A percentile compares a stretch with the other conserved stretches of the same genome.
Conservation (phyloP, 1,284 basidiomycete species). For the Prillingera fragicola region DNA sequence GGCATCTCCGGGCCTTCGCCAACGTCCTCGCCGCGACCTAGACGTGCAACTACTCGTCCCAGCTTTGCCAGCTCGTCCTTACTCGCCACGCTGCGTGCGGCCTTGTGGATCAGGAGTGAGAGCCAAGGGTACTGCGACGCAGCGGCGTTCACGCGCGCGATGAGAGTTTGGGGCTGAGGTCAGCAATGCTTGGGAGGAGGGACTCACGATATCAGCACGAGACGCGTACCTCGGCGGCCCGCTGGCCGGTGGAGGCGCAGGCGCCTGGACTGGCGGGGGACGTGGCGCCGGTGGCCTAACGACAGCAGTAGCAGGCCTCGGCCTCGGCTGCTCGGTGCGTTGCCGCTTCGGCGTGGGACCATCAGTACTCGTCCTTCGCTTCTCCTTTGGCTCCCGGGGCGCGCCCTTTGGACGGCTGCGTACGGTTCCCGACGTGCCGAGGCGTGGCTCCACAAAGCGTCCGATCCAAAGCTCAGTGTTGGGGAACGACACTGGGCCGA, state of each 20-base stretch:
- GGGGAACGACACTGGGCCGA: slow-evolving; percentile 40
- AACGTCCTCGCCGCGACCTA: slow-evolving; percentile 32
- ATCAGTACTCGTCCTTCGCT: slow-evolving; percentile 4
- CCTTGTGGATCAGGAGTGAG: slow-evolving; percentile 43
- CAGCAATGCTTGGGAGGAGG: background rate
- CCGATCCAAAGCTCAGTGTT: slow-evolving; percentile 44
- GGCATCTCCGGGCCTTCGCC: slow-evolving; percentile 19
- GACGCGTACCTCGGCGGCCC: slow-evolving; percentile 10
- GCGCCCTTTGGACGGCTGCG: slow-evolving; percentile 8
- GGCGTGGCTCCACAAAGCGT: slow-evolving; percentile 36
- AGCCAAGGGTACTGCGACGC: slow-evolving; percentile 40
- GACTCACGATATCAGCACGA: slow-evolving; percentile 16
- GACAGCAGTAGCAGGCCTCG: background rate
- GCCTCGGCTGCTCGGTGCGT: background rate
- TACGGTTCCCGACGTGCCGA: slow-evolving; percentile 6
- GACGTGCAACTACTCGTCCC: slow-evolving; percentile 34
- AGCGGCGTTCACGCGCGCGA: slow-evolving; percentile 41
- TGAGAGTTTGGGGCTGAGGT: slow-evolving; percentile 25
- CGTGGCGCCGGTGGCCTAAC: background rate
- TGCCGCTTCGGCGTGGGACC: slow-evolving; percentile 5
- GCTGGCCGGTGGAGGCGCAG: background rate
- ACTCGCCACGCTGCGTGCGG: slow-evolving; percentile 37
- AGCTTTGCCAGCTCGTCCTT: slow-evolving; percentile 43
- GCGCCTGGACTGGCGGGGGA: background rate
- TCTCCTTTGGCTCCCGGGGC: slow-evolving; percentile 9